A percentile compares a stretch with the other conserved stretches of the same genome.
These are phyloP conservation scores for Mycogone perniciosa DNA, from an alignment of 2,329 filamentous ascomycete species.

Conservation along the genomic window DNA sequence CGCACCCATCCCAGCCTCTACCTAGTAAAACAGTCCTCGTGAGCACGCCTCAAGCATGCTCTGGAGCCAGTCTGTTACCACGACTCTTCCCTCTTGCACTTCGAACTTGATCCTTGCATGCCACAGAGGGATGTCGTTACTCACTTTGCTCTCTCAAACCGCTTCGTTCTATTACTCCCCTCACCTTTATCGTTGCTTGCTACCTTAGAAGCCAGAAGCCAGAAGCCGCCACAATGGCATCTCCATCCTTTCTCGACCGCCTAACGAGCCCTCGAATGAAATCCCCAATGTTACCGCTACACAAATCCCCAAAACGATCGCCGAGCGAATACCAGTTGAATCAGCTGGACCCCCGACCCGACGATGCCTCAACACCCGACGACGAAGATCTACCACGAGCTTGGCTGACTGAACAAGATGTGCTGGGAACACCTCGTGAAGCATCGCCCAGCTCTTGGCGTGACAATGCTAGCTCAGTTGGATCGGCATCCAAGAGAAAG, in stretches of 20 bases:
- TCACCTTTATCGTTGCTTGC: neutral
- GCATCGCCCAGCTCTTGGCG: slow-evolving; percentile 15
- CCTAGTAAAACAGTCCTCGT: slow-evolving; percentile 7
- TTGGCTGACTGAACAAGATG: slow-evolving; percentile 17
- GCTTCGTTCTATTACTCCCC: neutral
- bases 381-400: slow-evolving; percentile 19
- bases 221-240: slow-evolving; percentile 19
- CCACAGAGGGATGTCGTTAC: neutral
- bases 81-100: neutral
- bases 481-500: slow-evolving; percentile 28
- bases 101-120: neutral
- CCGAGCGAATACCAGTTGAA: slow-evolving; percentile 33
- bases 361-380: slow-evolving; percentile 19
- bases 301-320: slow-evolving; percentile 19
- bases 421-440: slow-evolving; percentile 8
- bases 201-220: neutral
- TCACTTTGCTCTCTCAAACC: neutral
- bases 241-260: slow-evolving; percentile 23
- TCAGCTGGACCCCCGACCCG: slow-evolving; percentile 32
- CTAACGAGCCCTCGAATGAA: slow-evolving; percentile 20
- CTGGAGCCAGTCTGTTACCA: neutral
- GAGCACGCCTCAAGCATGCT: slow-evolving; percentile 3
- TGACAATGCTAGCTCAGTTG: slow-evolving; percentile 22
- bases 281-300: slow-evolving; percentile 23
- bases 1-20: neutral